Evolutionary conservation across 805 yeast species (phyloP), one percentile per base, ranked within the genome.

Genomic region (Phaffomyces thermotolerans): DNA sequence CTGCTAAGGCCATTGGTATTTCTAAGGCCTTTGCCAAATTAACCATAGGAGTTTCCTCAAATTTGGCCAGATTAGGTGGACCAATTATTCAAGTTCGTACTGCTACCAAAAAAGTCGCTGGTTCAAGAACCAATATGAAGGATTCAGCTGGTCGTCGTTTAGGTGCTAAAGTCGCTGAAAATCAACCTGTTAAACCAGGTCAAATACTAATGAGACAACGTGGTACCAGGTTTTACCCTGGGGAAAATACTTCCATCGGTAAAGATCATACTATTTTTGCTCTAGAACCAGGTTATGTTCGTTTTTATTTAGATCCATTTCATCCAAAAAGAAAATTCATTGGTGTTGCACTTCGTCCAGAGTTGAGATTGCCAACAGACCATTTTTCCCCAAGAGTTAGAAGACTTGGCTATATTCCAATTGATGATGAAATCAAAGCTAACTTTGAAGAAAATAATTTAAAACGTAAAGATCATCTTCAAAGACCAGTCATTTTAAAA

Each of bases 121-220:
- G 97, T 54, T 88, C 97, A n/a, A 85, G 80, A 66, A 85, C 96
- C 15, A 85, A 84, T 52, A 90, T 84, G 79, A 83, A 84, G 61
- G 96, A 90, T 63, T 90, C 99, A 14, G 88, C 88, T 4, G 99
- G 99, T 71, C 80, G 95, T 64, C 73, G 98, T 59, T 69, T 93
- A 41, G 99, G 99, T 23, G 84, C 95, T 31, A 93, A 93, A 67
- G 84, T 75, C 40, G 77, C 83, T 49, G 96, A 91, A 57, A 89
- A 93, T 34, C 66, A 69, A 37, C 58, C 57, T 27, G 96, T 91
- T 1, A 72, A 73, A 40, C 79, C 86, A 2, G 97, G 97, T 9
- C 85, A 89, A 57, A 89, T 93, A 52, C 72, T 93, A 33, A 78
- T 85, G 79, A 79, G 97, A 62, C 99, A 93, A 61, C 77, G 98